Conservation (phyloP, 2,329 filamentous ascomycete genomes). For the Aspergillus sp. region DNA sequence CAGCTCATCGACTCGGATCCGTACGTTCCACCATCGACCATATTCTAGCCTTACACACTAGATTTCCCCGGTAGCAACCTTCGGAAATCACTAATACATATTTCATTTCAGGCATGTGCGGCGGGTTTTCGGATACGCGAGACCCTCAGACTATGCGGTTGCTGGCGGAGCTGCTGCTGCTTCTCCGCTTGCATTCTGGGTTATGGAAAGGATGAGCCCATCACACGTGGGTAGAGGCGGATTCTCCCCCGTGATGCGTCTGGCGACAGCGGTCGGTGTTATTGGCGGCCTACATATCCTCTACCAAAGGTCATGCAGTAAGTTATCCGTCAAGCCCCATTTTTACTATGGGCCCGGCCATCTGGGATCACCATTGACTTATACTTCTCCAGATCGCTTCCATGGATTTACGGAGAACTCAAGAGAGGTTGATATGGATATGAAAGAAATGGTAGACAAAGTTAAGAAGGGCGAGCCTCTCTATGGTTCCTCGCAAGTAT, state of each 20-base stretch:
- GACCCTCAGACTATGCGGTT: constrained; percentile 76
- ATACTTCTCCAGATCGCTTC: constrained; percentile 70
- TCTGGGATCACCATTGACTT: not conserved
- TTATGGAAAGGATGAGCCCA: constrained; percentile 82
- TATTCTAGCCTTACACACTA: not conserved
- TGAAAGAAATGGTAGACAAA: constrained; percentile 96
- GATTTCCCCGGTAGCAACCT: not conserved
- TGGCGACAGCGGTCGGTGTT: constrained; percentile 70
- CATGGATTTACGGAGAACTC: constrained; percentile 93
- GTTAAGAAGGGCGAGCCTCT: constrained; percentile 89
- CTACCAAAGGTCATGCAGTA: constrained; percentile 82
- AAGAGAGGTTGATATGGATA: constrained; percentile 91
- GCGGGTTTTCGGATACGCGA: constrained; percentile 84
- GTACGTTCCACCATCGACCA: constrained; percentile 56
- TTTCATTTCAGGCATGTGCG: constrained; percentile 71
- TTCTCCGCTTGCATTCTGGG: constrained; percentile 70
- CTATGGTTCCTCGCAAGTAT: constrained; percentile 77
- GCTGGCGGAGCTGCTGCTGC: constrained; percentile 68
- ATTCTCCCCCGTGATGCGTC: constrained; percentile 78
- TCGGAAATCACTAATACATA: constrained; percentile 28
- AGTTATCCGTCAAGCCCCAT: constrained; percentile 39
- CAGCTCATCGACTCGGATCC: constrained; percentile 99
- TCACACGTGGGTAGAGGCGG: constrained; percentile 80
- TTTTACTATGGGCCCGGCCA: not conserved
- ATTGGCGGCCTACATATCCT: constrained; percentile 79